Evolutionary conservation across 208 protist genomes (phyloP).

Genomic region (Acanthamoeba castellanii): DNA sequence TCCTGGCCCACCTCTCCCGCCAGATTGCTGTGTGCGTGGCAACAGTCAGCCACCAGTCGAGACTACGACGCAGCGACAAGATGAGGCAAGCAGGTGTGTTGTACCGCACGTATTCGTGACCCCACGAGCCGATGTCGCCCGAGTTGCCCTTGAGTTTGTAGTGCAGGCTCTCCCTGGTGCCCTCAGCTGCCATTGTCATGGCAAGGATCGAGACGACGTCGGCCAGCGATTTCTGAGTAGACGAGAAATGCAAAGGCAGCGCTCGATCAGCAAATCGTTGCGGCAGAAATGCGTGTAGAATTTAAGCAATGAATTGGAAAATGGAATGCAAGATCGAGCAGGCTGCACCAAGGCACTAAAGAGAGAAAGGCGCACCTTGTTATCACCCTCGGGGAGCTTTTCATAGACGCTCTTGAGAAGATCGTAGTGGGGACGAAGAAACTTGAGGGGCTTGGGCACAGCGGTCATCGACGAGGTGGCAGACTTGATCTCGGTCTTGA

Average conservation of each 20-base stretch:
- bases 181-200: constrained; percentile 95
- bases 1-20: constrained; percentile 95
- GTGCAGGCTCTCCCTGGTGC: constrained; percentile 92
- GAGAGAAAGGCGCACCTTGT: constrained; percentile 79
- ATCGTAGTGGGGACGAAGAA: constrained; percentile 96
- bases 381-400: constrained; percentile 73
- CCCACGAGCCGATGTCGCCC: constrained; percentile 97
- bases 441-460: constrained; percentile 99
- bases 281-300: neutral
- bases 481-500: constrained; percentile 95
- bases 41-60: neutral
- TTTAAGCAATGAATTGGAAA: constrained; percentile 30
- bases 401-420: constrained; percentile 94
- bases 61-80: neutral
- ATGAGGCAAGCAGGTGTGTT: neutral
- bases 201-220: constrained; percentile 98
- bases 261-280: neutral
- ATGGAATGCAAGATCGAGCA: neutral
- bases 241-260: constrained; percentile 4
- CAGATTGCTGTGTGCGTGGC: constrained; percentile 88
- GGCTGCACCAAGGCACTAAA: neutral
- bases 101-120: constrained; percentile 98
- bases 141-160: constrained; percentile 97
- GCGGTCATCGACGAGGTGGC: constrained; percentile 98
- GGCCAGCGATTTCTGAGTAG: constrained; percentile 91